Base-by-base conservation (phyloP, 2,329 filamentous ascomycete genomes). In the Ophiocordyceps australis region DNA sequence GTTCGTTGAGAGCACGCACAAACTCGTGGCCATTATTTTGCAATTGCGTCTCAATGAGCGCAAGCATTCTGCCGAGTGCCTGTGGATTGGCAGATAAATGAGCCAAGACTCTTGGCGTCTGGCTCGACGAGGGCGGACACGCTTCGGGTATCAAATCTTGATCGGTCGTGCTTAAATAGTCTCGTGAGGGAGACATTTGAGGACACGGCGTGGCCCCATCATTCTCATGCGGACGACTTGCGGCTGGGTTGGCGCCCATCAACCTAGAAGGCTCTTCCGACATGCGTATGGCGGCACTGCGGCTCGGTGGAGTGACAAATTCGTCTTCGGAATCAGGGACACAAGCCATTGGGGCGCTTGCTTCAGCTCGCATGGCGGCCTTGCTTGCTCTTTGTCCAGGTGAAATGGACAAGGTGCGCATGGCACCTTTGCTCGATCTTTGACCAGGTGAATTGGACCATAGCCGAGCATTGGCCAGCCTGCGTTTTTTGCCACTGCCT, bases 291-390 rank as follows among this genome's bases (percentile, higher is more conserved):
- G 28, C 23, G 1, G 20, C 32, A 13, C 36, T 40, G 24, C 36
- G 36, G 11, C 42, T 44, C 13, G 38, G 47, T 38, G 28, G 40
- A 31, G 38, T 59, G 20, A 59, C 36, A 22, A 57, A 59, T 22
- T 69, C 64, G 22, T 69, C 65, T 23, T 70, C 65, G 0, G 65
- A 71, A 35, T 71, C 65, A 26, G 60, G 52, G 21, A 70, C 59
- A 18, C n/a, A n/a, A n/a, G n/a, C n/a, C n/a, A n/a, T n/a, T n/a
- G n/a, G n/a, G n/a, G n/a, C n/a, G n/a, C n/a, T n/a, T n/a, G n/a
- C n/a, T n/a, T n/a, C n/a, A n/a, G n/a, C n/a, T n/a, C n/a, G n/a
- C n/a, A n/a, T n/a, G n/a, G n/a, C n/a, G n/a, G n/a, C n/a, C n/a
- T n/a, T n/a, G n/a, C n/a, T n/a, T n/a, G n/a, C n/a, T n/a, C n/a